Conservation (phyloP, 106 monocot genomes). For the Amphibolis antarctica region DNA sequence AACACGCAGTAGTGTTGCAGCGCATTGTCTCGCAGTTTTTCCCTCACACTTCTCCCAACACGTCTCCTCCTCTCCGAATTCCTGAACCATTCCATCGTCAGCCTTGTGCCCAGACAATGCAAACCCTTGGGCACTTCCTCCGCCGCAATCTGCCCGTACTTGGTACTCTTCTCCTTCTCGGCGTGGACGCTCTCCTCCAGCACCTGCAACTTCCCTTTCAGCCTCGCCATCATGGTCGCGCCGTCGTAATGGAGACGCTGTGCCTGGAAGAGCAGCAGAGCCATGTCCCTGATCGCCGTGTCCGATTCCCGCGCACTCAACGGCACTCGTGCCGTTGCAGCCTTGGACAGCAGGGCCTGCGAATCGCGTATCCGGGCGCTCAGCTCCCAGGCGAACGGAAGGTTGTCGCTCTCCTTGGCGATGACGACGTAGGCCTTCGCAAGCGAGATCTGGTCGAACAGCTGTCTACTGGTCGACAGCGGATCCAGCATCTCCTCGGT, state of each 20-base stretch:
- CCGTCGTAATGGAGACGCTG: slow-evolving; percentile 55
- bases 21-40: slow-evolving; percentile 41
- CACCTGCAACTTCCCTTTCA: slow-evolving; percentile 53
- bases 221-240: slow-evolving; percentile 36
- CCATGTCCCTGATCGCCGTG: slow-evolving; percentile 44
- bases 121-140: slow-evolving; percentile 77
- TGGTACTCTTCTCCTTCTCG: slow-evolving; percentile 57
- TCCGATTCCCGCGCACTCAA: slow-evolving; percentile 27
- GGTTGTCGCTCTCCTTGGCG: slow-evolving; percentile 60
- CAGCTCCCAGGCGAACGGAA: slow-evolving; percentile 51
- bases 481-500: slow-evolving; percentile 60
- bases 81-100: slow-evolving; percentile 57
- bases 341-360: slow-evolving; percentile 40
- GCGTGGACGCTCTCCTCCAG: slow-evolving; percentile 49
- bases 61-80: slow-evolving; percentile 18
- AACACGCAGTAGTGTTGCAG: slow-evolving; percentile 67
- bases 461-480: slow-evolving; percentile 47
- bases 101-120: slow-evolving; percentile 51
- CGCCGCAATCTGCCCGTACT: slow-evolving; percentile 67
- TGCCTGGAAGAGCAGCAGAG: slow-evolving; percentile 54
- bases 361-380: slow-evolving; percentile 37
- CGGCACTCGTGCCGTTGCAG: slow-evolving; percentile 18
- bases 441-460: slow-evolving; percentile 65
- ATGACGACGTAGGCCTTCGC: slow-evolving; percentile 50
- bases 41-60: slow-evolving; percentile 9